Conservation (phyloP, 129 eudicot genomes). For the Centella asiatica region DNA sequence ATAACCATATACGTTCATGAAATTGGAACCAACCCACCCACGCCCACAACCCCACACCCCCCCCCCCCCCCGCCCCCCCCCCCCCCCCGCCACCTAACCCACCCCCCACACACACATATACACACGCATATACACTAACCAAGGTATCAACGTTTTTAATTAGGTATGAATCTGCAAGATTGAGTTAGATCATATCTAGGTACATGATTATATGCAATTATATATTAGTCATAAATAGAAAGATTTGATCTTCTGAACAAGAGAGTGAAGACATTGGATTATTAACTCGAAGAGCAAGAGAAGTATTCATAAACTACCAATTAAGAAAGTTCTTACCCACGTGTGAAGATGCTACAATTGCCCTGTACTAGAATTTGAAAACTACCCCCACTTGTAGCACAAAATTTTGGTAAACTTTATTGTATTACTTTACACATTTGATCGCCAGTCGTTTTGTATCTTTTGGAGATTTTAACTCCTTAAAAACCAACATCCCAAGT, state of each 20-base stretch:
- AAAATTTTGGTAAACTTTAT: not conserved
- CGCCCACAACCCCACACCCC: too few species aligned
- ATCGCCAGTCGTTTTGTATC: not conserved
- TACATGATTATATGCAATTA: not conserved
- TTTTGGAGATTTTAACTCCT: not conserved
- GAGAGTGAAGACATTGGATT: too few species aligned
- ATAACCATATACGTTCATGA: too few species aligned
- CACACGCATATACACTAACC: too few species aligned
- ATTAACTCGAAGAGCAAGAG: too few species aligned
- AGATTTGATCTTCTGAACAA: too few species aligned
- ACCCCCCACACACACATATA: too few species aligned
- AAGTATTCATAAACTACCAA: conserved; percentile 26
- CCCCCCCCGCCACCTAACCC: too few species aligned
- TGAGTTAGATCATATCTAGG: conserved; percentile 19
- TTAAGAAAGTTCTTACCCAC: conserved; percentile 22
- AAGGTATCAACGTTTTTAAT: conserved; percentile 2
- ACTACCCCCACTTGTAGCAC: conserved; percentile 1
- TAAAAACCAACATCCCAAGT: conserved; percentile 24
- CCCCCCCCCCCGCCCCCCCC: too few species aligned
- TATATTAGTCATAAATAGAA: too few species aligned
- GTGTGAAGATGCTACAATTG: conserved; percentile 32
- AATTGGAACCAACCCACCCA: too few species aligned
- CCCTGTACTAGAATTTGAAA: conserved; percentile 18
- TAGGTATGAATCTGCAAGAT: conserved; percentile 18
- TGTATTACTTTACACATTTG: conserved; percentile 5